phyloP scores from a whole-genome alignment of 2,329 filamentous ascomycete genomes.

The Chrysosporium queenslandicum region DNA sequence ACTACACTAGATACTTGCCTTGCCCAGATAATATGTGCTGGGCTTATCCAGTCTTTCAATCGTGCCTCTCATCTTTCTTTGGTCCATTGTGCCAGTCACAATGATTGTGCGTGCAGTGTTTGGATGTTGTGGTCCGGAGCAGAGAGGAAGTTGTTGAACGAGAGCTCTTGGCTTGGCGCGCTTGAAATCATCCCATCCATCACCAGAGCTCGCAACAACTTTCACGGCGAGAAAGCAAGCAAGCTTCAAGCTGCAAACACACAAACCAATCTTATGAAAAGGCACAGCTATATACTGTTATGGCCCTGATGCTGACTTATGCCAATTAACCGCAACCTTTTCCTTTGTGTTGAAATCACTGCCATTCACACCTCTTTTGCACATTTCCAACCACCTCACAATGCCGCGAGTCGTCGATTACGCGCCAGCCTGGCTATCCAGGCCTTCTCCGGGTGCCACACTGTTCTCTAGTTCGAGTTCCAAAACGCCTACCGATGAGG shows the following conservation, averaged over 20 bases:
- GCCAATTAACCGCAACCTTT: not conserved
- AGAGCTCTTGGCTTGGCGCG: slow-evolving; percentile 7
- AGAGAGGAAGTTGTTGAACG: not conserved
- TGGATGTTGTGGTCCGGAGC: not conserved
- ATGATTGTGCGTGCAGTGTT: not conserved
- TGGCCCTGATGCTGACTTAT: not conserved
- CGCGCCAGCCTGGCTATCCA: slow-evolving; percentile 77
- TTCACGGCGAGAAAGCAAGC: not conserved
- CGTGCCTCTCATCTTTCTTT: slow-evolving; percentile 42
- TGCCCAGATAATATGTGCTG: slow-evolving; percentile 81
- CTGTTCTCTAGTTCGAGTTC: slow-evolving; percentile 56
- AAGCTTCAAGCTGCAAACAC: not conserved
- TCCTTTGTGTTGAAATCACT: not conserved
- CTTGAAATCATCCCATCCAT: not conserved
- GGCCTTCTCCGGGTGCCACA: slow-evolving; percentile 63
- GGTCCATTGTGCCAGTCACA: not conserved
- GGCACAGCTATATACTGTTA: not conserved
- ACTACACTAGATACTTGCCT: slow-evolving; percentile 43
- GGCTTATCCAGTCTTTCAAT: slow-evolving; percentile 88
- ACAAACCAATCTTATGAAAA: not conserved
- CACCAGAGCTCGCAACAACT: not conserved
- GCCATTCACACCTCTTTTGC: not conserved
- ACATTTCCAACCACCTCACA: slow-evolving; percentile 20
- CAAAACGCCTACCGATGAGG: slow-evolving; percentile 28
- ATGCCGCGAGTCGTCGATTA: slow-evolving; percentile 85